Conservation (phyloP, 2,329 filamentous ascomycete species). For the Calonectria hongkongensis region DNA sequence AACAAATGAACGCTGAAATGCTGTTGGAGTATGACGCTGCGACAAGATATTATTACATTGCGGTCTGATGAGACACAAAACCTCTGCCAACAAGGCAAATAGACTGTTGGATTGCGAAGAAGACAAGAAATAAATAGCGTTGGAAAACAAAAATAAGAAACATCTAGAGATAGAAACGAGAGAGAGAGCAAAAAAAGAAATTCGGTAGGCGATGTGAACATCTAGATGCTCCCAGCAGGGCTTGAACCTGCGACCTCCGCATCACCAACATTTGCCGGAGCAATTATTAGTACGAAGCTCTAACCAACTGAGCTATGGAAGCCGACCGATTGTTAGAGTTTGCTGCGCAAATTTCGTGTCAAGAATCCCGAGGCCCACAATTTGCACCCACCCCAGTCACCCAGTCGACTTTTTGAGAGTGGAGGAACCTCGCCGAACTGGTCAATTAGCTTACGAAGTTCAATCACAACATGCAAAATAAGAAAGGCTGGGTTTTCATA, state of each 20-base stretch:
- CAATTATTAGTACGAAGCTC: constrained; percentile 29
- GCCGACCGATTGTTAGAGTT: not conserved
- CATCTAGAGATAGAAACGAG: not conserved
- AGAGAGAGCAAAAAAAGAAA: not conserved
- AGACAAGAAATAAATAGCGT: not conserved
- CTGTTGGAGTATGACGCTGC: constrained; percentile 65
- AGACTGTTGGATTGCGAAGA: not conserved
- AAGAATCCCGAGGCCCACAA: not conserved
- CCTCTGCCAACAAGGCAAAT: too few relatives aligned
- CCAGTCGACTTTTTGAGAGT: not conserved
- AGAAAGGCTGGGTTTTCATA: too few relatives aligned
- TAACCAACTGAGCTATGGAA: constrained; percentile 28
- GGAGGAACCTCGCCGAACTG: too few relatives aligned
- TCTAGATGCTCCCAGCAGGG: constrained; percentile 23
- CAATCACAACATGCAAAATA: too few relatives aligned
- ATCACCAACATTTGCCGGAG: constrained; percentile 20
- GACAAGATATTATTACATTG: constrained; percentile 65
- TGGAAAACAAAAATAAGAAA: not conserved
- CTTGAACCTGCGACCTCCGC: constrained; percentile 26
- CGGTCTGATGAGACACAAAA: not conserved
- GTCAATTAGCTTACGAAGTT: too few relatives aligned
- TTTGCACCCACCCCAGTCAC: not conserved
- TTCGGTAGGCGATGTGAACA: constrained; percentile 14
- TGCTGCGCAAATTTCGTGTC: not conserved
- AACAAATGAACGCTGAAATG: constrained; percentile 64